phyloP scores from a whole-genome alignment of 2,329 filamentous ascomycete genomes.

The Aspergillus fumigatus region DNA sequence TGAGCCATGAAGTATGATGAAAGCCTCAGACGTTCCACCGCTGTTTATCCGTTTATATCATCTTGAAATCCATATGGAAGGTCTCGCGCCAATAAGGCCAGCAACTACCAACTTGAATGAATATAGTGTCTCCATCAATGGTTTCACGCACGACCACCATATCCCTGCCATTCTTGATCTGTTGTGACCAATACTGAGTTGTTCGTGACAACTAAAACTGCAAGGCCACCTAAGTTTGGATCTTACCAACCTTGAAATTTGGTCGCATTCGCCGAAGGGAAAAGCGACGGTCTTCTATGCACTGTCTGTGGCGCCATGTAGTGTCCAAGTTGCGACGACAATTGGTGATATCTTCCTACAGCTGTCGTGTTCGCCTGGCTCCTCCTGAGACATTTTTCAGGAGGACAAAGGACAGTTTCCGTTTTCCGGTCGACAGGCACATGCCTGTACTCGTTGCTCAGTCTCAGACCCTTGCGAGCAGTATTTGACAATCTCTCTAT shows the following conservation, averaged over 20 bases:
- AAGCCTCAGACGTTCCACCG: background rate
- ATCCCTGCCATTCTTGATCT: background rate
- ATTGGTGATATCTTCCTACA: background rate
- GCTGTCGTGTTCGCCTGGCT: background rate
- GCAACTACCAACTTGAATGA: background rate
- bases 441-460: background rate
- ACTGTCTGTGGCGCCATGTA: background rate
- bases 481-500: background rate
- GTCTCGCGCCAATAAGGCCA: background rate
- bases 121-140: background rate
- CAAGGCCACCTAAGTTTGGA: background rate
- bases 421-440: background rate
- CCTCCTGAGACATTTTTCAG: background rate
- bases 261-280: no score
- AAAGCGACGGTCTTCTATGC: background rate
- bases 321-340: background rate
- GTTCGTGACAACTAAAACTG: background rate
- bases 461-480: background rate
- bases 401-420: background rate
- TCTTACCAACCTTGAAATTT: no score
- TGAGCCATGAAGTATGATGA: background rate
- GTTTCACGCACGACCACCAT: background rate
- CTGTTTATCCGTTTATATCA: background rate
- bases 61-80: background rate
- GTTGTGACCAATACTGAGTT: background rate